Evolutionary conservation across 495 filamentous ascomycete species (phyloP), one percentile per base, ranked within the genome.

Genomic region (Daldinia bambusicola): DNA sequence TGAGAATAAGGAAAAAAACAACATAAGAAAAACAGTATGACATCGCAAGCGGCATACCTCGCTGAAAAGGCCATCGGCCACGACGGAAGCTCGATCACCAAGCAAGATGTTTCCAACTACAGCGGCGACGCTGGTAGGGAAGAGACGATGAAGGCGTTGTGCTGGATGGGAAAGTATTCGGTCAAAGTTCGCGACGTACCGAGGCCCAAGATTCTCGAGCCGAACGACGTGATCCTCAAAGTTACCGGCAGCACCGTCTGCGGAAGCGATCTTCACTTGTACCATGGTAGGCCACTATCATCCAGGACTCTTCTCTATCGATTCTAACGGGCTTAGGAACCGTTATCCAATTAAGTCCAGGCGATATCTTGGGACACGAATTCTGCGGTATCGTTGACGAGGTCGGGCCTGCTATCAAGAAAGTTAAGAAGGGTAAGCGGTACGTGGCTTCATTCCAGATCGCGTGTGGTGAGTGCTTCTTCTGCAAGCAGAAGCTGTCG

Each of bases 361-460:
- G 94, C 45, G 94, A 97, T 80, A 94, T 97, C 55, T 85, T 97
- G 0, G 94, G 94, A 51, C 93, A 97, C 76, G 94, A 97, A 72
- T 96, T 93, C 81, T 94, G 91, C 74, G 94, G 94, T 45, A 79
- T 93, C 16, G 89, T 96, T 6, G 92, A 95, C 36, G 82, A 85
- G 14, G 84, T 92, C 6, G 94, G 93, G 0, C 79, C 87, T 0
- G 84, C 69, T 0, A 86, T 90, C 2, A 77, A 90, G 38, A 85
- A 90, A 71, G 77, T 80, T 14, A 32, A 79, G 37, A 82, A 82
- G 52, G 94, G 93, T 14, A 87, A 95, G 62, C 83, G 94, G 18
- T 94, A 95, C 20, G 93, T 98, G 6, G 92, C 89, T 0, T 90
- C 89, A 9, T 97, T 97, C 84, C 92, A 94, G 73, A 97, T 97